Evolutionary conservation across 768 basidiomycete species (phyloP).

Genomic region (Strobilomyces dryophilus): DNA sequence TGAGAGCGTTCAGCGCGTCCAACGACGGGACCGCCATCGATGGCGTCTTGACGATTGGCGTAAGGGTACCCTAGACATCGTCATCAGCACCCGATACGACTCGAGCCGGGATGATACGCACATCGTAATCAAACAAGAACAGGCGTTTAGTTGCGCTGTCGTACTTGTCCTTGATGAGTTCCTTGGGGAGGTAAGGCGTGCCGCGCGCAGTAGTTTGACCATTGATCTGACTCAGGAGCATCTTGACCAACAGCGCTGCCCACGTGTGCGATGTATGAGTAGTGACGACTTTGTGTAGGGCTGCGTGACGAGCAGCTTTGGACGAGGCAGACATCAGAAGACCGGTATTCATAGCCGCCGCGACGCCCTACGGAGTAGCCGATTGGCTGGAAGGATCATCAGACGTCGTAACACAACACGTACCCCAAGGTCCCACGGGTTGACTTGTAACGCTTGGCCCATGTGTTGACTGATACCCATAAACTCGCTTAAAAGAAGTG

Average conservation of each 20-base stretch:
- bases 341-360: constrained; percentile 85
- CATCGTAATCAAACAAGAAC: constrained; percentile 95
- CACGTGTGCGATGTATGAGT: constrained; percentile 95
- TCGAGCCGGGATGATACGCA: constrained; percentile 35
- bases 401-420: constrained; percentile 20
- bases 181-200: constrained; percentile 78
- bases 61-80: constrained; percentile 74
- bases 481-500: constrained; percentile 92
- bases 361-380: constrained; percentile 58
- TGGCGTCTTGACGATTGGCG: constrained; percentile 94
- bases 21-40: constrained; percentile 80
- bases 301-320: constrained; percentile 68
- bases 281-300: constrained; percentile 78
- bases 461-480: constrained; percentile 96
- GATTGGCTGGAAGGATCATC: background rate
- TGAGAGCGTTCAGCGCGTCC: constrained; percentile 69
- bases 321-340: constrained; percentile 77
- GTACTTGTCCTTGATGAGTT: constrained; percentile 58
- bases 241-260: constrained; percentile 86
- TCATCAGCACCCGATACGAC: background rate
- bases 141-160: constrained; percentile 71
- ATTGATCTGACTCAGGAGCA: constrained; percentile 79
- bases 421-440: constrained; percentile 94
- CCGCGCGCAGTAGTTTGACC: constrained; percentile 73
- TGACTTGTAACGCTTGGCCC: constrained; percentile 84